Percentiles rank a stretch among this genome's conserved stretches.
Conservation (phyloP, 345 rosid genomes). For the Erysimum cheiranthoides region DNA sequence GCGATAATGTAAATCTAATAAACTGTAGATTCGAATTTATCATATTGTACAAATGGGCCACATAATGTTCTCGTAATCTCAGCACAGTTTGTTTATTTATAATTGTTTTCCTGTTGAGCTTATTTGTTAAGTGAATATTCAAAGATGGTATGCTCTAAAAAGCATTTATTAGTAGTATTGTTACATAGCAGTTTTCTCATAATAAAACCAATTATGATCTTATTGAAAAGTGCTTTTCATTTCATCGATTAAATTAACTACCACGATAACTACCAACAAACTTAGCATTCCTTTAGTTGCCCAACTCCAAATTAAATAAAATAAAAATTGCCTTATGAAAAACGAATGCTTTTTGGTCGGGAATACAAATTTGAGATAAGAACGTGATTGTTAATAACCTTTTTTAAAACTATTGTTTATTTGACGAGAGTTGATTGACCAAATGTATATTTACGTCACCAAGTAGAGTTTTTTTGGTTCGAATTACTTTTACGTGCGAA, state of each 20-base stretch:
- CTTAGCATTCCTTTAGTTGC: constrained; percentile 26
- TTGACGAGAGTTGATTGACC: constrained; percentile 9
- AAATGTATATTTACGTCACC: neutral
- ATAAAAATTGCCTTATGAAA: neutral
- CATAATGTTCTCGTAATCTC: constrained; percentile 32
- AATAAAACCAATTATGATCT: constrained; percentile 26
- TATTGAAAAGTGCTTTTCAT: constrained; percentile 33
- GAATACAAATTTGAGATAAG: constrained; percentile 24
- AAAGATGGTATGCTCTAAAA: constrained; percentile 41
- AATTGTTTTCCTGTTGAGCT: neutral
- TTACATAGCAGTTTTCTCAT: constrained; percentile 1
- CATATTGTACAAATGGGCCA: constrained; percentile 42
- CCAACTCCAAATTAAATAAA: constrained; percentile 8
- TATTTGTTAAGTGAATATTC: constrained; percentile 28
- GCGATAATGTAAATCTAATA: constrained; percentile 17
- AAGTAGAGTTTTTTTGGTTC: neutral
- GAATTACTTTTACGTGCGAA: neutral
- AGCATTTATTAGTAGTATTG: constrained; percentile 23
- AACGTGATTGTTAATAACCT: neutral
- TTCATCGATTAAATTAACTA: constrained; percentile 38
- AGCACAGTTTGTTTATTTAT: constrained; percentile 2
- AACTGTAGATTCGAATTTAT: constrained; percentile 22
- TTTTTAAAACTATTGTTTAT: neutral
- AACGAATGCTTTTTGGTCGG: constrained; percentile 40
- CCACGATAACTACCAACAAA: constrained; percentile 47